Conservation (phyloP, 352 stramenopile genomes). For the Blastocystis sp. region DNA sequence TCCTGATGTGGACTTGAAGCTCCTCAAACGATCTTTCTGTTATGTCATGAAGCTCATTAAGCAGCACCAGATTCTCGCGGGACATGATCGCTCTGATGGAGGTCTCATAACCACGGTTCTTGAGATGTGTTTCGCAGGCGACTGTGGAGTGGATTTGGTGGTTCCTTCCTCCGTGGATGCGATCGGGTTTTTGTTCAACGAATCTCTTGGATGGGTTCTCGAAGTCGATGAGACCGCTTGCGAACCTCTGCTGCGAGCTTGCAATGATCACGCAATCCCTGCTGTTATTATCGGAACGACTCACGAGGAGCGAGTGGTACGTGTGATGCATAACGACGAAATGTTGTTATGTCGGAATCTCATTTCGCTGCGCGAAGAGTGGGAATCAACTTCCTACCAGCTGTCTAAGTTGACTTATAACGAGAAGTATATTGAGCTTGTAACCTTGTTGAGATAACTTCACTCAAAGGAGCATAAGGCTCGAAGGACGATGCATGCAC, state of each 20-base stretch:
- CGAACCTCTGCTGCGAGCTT: constrained; percentile 6
- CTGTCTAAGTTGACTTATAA: constrained; percentile 7
- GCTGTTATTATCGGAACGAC: constrained; percentile 2
- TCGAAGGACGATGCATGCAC: constrained; percentile 75
- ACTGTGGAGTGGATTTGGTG: constrained; percentile 85
- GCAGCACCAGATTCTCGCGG: constrained; percentile 79
- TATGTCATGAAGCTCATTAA: constrained; percentile 72
- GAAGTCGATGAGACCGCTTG: constrained; percentile 75
- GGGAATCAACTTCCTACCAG: constrained; percentile 93
- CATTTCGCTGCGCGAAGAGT: constrained; percentile 84
- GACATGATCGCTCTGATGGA: constrained; percentile 96
- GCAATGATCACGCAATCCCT: not conserved
- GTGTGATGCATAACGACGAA: not conserved
- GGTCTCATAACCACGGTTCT: constrained; percentile 86
- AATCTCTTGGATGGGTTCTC: constrained; percentile 92
- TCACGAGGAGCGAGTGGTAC: not conserved
- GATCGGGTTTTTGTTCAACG: constrained; percentile 82
- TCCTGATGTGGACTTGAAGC: constrained; percentile 81
- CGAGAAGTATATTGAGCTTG: not conserved
- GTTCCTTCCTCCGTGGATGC: constrained; percentile 68
- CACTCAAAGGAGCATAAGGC: not conserved
- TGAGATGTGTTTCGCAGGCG: constrained; percentile 97
- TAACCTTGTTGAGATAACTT: not conserved
- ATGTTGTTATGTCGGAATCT: constrained; percentile 67
- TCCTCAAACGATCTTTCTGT: constrained; percentile 76